phyloP scores from a whole-genome alignment of 768 basidiomycete species.

The Scleroderma citrinum region DNA sequence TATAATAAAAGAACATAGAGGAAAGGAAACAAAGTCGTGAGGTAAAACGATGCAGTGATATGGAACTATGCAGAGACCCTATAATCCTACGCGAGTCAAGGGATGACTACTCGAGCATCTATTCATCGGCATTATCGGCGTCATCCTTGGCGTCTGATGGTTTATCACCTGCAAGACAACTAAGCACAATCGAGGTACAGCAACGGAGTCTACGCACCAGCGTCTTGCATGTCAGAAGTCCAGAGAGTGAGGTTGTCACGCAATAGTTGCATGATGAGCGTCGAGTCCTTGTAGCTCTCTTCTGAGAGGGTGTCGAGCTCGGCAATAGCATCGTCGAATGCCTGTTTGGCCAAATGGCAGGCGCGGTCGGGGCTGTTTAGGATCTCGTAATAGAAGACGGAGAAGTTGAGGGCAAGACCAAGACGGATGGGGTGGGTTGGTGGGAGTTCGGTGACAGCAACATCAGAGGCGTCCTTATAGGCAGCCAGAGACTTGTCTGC shows the following conservation, averaged over 20 bases:
- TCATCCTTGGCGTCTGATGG: slow-evolving; percentile 63
- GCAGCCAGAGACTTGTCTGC: slow-evolving; percentile 97
- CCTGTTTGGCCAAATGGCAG: slow-evolving; percentile 97
- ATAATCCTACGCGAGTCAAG: slow-evolving; percentile 13
- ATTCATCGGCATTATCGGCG: slow-evolving; percentile 61
- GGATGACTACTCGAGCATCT: slow-evolving; percentile 24
- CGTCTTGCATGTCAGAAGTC: slow-evolving; percentile 97
- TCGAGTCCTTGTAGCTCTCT: slow-evolving; percentile 99
- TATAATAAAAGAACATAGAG: slow-evolving; percentile 31
- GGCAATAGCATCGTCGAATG: slow-evolving; percentile 97
- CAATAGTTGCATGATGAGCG: slow-evolving; percentile 93
- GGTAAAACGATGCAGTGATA: slow-evolving; percentile 28
- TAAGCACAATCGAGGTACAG: slow-evolving; percentile 6
- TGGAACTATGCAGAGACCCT: slow-evolving; percentile 19
- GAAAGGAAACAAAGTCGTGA: slow-evolving; percentile 21
- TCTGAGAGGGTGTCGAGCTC: slow-evolving; percentile 98
- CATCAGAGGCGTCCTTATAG: slow-evolving; percentile 96
- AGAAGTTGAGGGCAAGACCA: slow-evolving; percentile 98
- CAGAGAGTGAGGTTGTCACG: slow-evolving; percentile 97
- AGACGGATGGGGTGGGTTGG: slow-evolving; percentile 98
- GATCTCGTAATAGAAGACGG: slow-evolving; percentile 99
- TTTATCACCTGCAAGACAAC: slow-evolving; percentile 52
- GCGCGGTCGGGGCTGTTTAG: slow-evolving; percentile 98
- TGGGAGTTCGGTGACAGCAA: slow-evolving; percentile 92
- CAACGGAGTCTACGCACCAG: slow-evolving; percentile 45